Evolutionary conservation across 371 early-diverging fungal species (phyloP), one percentile per base, ranked within the genome.

Genomic region (Batkoa obscura): DNA sequence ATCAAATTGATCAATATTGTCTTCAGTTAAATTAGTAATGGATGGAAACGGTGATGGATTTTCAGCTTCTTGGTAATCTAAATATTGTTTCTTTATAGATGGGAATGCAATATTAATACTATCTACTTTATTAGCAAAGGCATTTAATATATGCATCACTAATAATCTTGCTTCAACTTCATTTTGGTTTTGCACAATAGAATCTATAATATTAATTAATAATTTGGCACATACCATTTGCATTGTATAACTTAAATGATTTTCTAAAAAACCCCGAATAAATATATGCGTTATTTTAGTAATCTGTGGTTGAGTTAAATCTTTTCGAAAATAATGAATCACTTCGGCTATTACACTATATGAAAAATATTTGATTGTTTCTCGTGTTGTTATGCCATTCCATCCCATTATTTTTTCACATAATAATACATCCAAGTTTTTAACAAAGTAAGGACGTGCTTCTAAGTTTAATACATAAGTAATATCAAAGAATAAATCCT

Each of bases 141-240:
- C 78, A 56, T 87, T 84, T 32, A 95, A 67, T 9, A 92, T 88
- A 30, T 84, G 75, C 61, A 92, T 79, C 48, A 94, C 69, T 50
- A 94, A 72, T 10, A 71, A 72, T 38, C 94, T 80, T 33, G 77
- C 77, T 62, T 76, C 71, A 48, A 57, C 59, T 60, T 73, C 78
- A 61, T 84, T 74, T 2, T 75, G 76, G 17, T 81, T 80, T 58
- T 72, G 76, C 52, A 79, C 76, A 57, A 90, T 83, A 61, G 84
- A 81, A 49, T 96, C 96, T 17, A 90, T 81, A 41, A 94, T 64
- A 62, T 90, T 89, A 38, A 91, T 67, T n/a, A 98, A 68, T 33
- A 97, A 65, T 61, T 93, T 96, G 48, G 84, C 85, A 59, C 95
- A 93, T 87, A 96, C 90, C 0, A 89, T 92, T 63, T 94, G 94